Conservation (phyloP, 192 early-diverging fungal genomes). For the Backusella tuberculispora region DNA sequence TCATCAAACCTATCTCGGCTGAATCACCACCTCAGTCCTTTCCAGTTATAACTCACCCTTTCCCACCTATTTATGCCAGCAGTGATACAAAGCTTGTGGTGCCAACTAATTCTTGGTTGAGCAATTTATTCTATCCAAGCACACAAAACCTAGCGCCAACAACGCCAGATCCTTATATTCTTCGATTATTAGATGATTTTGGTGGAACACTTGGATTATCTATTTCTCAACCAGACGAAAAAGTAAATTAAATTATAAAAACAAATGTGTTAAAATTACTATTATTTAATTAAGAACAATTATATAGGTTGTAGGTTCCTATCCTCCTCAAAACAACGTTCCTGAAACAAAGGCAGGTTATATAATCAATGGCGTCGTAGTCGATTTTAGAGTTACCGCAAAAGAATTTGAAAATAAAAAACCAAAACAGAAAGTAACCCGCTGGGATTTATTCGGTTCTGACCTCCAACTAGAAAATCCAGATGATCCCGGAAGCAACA, state of each 20-base stretch:
- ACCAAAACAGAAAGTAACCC: conserved; percentile 18
- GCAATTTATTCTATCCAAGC: conserved; percentile 43
- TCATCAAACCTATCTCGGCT: conserved; percentile 20
- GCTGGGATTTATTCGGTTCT: conserved; percentile 38
- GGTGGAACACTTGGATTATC: conserved; percentile 39
- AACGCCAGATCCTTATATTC: conserved; percentile 41
- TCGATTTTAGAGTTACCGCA: conserved; percentile 35
- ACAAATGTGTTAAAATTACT: neutral
- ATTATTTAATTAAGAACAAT: conserved; percentile 12
- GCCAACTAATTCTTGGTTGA: conserved; percentile 43
- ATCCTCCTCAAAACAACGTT: conserved; percentile 38
- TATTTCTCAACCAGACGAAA: conserved; percentile 30
- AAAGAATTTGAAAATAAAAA: conserved; percentile 29
- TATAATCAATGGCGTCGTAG: conserved; percentile 33
- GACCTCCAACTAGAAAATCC: conserved; percentile 17
- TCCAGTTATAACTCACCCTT: conserved; percentile 29
- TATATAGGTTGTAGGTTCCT: conserved; percentile 24
- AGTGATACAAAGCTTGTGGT: conserved; percentile 14
- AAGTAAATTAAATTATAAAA: conserved; percentile 11
- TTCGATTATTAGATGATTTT: conserved; percentile 34
- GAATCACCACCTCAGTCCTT: conserved; percentile 24
- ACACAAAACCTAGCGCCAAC: conserved; percentile 35
- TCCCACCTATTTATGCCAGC: conserved; percentile 23
- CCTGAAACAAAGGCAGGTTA: conserved; percentile 31
- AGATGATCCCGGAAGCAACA: neutral